Conservation (phyloP, 2,329 filamentous ascomycete genomes). For the Paraphaeosphaeria sporulosa region DNA sequence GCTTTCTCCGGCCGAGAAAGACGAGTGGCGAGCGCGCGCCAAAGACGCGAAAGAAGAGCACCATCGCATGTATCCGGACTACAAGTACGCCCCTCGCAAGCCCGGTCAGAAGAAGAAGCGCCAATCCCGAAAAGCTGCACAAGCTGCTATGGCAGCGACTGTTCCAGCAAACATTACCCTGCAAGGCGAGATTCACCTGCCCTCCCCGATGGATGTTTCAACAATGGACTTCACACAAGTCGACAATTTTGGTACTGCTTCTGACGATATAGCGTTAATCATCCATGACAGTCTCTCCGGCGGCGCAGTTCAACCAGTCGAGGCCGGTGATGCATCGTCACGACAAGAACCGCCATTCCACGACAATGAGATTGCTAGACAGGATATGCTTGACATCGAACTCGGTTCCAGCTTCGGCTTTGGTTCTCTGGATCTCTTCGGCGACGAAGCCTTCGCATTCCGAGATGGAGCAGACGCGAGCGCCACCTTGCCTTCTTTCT, state of each 20-base stretch:
- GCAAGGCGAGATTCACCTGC: not conserved
- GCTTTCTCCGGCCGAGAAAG: constrained; percentile 23
- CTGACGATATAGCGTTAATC: not conserved
- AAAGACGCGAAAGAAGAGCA: constrained; percentile 30
- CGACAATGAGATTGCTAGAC: not conserved
- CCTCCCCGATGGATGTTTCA: not conserved
- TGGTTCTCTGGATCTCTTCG: not conserved
- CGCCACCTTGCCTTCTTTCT: not conserved
- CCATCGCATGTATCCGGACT: constrained; percentile 29
- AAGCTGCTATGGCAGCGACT: constrained; percentile 20
- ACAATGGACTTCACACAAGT: not conserved
- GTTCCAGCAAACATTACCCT: not conserved
- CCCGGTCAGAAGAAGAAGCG: constrained; percentile 39
- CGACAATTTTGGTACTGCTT: not conserved
- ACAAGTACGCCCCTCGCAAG: constrained; percentile 38
- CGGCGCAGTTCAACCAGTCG: not conserved
- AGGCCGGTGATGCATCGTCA: not conserved
- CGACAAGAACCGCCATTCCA: not conserved
- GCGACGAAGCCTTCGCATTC: not conserved
- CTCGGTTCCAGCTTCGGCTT: not conserved
- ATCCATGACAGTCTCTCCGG: not conserved
- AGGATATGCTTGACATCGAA: not conserved
- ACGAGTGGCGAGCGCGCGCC: constrained; percentile 27
- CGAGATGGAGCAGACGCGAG: constrained; percentile 4
- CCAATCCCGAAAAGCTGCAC: constrained; percentile 32